phyloP scores from a whole-genome alignment of 148 eudicot genomes.

The Chenopodium formosanum region DNA sequence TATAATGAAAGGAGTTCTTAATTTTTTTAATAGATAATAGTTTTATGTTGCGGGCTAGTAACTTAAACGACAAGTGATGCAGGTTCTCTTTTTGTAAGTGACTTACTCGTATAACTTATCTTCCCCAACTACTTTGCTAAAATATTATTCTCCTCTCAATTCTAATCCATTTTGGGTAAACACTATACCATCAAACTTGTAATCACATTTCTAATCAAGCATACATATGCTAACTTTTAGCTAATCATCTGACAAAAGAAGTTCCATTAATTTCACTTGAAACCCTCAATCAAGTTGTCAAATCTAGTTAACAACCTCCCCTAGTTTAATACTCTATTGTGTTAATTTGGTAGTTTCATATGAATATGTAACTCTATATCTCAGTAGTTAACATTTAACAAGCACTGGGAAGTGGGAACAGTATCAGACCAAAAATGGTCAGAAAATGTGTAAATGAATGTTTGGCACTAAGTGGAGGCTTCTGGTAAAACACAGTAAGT shows the following conservation, averaged over 20 bases:
- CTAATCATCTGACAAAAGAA: neutral
- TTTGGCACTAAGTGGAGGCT: constrained; percentile 16
- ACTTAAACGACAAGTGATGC: neutral
- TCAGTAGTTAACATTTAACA: constrained; percentile 7
- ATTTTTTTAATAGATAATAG: too few species aligned
- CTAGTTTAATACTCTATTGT: constrained; percentile 4
- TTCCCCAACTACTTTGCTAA: neutral
- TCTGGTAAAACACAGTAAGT: constrained; percentile 24
- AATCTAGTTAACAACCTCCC: constrained; percentile 16
- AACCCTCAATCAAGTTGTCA: constrained; percentile 2
- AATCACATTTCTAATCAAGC: neutral
- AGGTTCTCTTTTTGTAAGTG: too few species aligned
- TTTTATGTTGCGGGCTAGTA: neutral
- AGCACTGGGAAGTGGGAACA: constrained; percentile 7
- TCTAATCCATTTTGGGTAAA: neutral
- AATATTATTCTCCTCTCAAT: neutral
- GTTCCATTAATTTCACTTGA: neutral
- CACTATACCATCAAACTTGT: neutral
- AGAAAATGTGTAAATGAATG: constrained; percentile 21
- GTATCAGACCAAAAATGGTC: constrained; percentile 12
- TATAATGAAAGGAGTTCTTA: neutral
- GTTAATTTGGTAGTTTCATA: constrained; percentile 25
- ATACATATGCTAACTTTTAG: neutral
- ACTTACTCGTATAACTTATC: too few species aligned
- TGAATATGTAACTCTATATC: constrained; percentile 21